Percentiles rank a stretch among this genome's conserved stretches.
Evolutionary conservation across 805 yeast genomes (phyloP).

Genomic region (Starmerella potacharoeniae): DNA sequence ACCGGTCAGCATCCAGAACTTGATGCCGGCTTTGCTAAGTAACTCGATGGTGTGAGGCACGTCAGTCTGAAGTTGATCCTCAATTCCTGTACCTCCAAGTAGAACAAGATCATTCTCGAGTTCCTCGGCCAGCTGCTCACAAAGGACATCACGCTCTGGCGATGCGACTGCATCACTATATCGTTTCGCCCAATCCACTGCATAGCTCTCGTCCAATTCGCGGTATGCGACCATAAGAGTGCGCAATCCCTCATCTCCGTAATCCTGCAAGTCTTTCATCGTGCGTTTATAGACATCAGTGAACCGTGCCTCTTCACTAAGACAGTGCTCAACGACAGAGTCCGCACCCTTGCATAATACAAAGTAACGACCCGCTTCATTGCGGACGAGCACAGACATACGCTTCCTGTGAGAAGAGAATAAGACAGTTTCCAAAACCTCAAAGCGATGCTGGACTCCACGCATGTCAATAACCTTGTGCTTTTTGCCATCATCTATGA

Average conservation of each 20-base stretch:
- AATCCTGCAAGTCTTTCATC: conserved; percentile 52
- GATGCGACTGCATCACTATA: conserved; percentile 42
- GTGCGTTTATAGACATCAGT: conserved; percentile 37
- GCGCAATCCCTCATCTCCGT: conserved; percentile 66
- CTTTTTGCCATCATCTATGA: conserved; percentile 43
- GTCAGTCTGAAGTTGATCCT: conserved; percentile 65
- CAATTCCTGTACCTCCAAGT: conserved; percentile 74
- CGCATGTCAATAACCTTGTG: conserved; percentile 36
- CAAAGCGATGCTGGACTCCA: conserved; percentile 38
- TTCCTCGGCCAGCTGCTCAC: conserved; percentile 45
- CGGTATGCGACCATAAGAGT: conserved; percentile 61
- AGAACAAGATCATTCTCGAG: conserved; percentile 47
- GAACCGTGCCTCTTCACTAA: conserved; percentile 29
- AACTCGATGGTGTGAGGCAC: conserved; percentile 64
- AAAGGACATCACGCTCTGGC: conserved; percentile 45
- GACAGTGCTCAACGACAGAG: conserved; percentile 47
- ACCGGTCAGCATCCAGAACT: conserved; percentile 75
- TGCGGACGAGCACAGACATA: conserved; percentile 59
- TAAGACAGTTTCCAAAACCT: conserved; percentile 45
- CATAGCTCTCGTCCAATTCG: conserved; percentile 37
- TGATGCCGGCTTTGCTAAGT: conserved; percentile 61
- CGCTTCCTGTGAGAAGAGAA: conserved; percentile 65
- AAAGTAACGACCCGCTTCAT: conserved; percentile 34
- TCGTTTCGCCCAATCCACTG: conserved; percentile 43
- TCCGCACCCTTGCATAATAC: conserved; percentile 67